phyloP scores from a whole-genome alignment of 208 protist species.

The Porcisia hertigi region DNA sequence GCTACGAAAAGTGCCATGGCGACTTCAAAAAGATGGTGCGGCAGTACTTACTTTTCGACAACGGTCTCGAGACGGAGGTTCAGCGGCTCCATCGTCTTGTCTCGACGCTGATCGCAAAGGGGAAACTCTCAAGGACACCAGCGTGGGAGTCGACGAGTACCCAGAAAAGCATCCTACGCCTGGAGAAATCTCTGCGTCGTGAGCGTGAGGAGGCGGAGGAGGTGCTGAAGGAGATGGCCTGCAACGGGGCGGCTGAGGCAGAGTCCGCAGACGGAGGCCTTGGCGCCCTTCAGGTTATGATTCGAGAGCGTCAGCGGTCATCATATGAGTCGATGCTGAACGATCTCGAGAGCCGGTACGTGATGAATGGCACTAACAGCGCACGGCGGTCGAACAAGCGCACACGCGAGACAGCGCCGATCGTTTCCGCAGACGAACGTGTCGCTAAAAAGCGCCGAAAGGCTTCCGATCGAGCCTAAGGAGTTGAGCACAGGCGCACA shows the following conservation, averaged over 20 bases:
- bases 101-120: conserved; percentile 32
- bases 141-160: conserved; percentile 51
- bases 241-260: not conserved
- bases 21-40: conserved; percentile 78
- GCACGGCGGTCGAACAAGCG: conserved; percentile 9
- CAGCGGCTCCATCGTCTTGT: conserved; percentile 51
- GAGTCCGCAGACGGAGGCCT: conserved; percentile 9
- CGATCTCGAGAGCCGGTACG: conserved; percentile 71
- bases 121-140: conserved; percentile 31
- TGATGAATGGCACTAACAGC: conserved; percentile 13
- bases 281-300: conserved; percentile 63
- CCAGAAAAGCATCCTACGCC: conserved; percentile 28
- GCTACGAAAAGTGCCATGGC: conserved; percentile 62
- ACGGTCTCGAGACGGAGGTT: conserved; percentile 58
- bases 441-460: not conserved
- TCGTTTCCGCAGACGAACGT: not conserved
- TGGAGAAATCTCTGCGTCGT: conserved; percentile 47
- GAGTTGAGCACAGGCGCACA: not conserved
- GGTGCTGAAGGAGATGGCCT: conserved; percentile 52
- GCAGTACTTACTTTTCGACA: conserved; percentile 81
- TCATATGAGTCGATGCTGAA: conserved; percentile 66
- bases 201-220: conserved; percentile 72
- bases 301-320: conserved; percentile 58
- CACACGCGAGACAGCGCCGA: conserved; percentile 13
- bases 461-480: not conserved